Percentiles rank a stretch among this genome's conserved stretches.
phyloP scores from a whole-genome alignment of 805 yeast genomes.

The Candida glaebosa region DNA sequence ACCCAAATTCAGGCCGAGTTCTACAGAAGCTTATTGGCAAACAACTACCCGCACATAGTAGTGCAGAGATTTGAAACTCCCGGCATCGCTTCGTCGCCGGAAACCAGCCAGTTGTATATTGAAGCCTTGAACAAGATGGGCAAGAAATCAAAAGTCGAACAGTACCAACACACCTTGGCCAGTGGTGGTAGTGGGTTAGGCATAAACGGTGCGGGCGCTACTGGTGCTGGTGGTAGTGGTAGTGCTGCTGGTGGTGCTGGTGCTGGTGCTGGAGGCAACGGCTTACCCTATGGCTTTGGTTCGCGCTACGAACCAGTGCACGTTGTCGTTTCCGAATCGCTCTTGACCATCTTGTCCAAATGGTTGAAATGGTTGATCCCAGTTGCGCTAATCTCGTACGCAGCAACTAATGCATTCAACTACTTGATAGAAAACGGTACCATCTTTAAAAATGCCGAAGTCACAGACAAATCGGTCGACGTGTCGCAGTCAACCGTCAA shows the following conservation, averaged over 20 bases:
- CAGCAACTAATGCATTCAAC: conserved; percentile 73
- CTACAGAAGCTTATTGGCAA: conserved; percentile 66
- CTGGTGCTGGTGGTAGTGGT: not conserved
- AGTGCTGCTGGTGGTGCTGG: conserved; percentile 5
- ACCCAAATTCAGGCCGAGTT: conserved; percentile 78
- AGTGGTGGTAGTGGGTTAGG: not conserved
- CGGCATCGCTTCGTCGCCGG: conserved; percentile 81
- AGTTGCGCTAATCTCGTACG: conserved; percentile 74
- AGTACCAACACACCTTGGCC: conserved; percentile 44
- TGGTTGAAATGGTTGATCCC: conserved; percentile 90
- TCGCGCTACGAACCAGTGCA: conserved; percentile 81
- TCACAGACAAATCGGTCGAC: conserved; percentile 75
- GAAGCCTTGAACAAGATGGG: conserved; percentile 81
- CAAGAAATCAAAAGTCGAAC: conserved; percentile 71
- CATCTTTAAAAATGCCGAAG: conserved; percentile 69
- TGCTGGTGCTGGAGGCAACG: not conserved
- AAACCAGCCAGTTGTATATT: conserved; percentile 73
- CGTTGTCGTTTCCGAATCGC: conserved; percentile 87
- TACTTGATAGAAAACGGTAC: conserved; percentile 81
- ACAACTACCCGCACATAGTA: conserved; percentile 93
- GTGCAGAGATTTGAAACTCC: conserved; percentile 92
- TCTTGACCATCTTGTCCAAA: conserved; percentile 70
- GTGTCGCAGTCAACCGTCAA: conserved; percentile 81
- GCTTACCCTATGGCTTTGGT: conserved; percentile 45
- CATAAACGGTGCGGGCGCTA: not conserved